phyloP scores from a whole-genome alignment of 2,329 filamentous ascomycete species.

The Hyphodiscus sp. region DNA sequence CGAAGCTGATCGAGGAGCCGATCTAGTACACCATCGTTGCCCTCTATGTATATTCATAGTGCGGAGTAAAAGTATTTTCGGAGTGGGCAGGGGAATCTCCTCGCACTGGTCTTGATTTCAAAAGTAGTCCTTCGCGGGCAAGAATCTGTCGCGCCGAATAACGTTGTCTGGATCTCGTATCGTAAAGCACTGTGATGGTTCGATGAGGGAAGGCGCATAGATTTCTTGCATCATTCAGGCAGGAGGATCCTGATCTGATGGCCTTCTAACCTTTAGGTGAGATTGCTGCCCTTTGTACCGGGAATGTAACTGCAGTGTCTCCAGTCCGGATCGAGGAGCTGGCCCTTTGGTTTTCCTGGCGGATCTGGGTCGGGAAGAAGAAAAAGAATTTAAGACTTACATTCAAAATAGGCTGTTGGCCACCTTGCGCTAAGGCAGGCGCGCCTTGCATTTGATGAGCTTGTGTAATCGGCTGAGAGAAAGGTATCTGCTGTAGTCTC shows the following conservation, averaged over 20 bases:
- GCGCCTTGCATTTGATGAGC: slow-evolving; percentile 28
- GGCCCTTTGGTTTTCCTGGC: not conserved
- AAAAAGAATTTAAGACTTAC: slow-evolving; percentile 37
- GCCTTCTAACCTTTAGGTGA: no score
- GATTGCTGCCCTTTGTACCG: no score
- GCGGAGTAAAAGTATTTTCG: no score
- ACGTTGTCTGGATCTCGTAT: not conserved
- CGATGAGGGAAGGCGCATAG: no score
- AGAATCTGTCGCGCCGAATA: not conserved
- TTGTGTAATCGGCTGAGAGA: slow-evolving; percentile 38
- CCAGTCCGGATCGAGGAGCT: not conserved
- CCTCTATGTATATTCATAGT: no score
- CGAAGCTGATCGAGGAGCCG: no score
- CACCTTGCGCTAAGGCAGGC: slow-evolving; percentile 57
- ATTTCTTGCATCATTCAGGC: no score
- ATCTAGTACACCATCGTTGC: no score
- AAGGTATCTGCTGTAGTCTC: slow-evolving; percentile 58
- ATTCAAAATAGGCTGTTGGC: slow-evolving; percentile 79
- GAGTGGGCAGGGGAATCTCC: not conserved
- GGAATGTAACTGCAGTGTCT: no score
- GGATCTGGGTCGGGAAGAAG: not conserved
- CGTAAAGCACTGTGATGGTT: no score
- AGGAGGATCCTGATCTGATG: no score
- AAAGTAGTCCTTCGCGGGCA: not conserved
- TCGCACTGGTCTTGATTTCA: not conserved